Base-by-base conservation (phyloP, 2,329 filamentous ascomycete species). In the Cadophora sp. region DNA sequence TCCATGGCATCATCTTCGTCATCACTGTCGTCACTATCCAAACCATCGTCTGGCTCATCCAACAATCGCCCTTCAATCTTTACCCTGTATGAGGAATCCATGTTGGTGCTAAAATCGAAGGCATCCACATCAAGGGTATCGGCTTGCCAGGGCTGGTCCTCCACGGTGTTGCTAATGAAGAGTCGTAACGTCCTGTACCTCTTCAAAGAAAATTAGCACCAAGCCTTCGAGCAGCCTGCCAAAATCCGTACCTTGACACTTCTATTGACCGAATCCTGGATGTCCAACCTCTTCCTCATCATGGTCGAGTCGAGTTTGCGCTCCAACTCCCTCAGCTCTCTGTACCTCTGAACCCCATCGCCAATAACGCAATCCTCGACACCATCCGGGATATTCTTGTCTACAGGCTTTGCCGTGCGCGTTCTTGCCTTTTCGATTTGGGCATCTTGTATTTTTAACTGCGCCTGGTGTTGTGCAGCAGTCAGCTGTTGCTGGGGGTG, bases 101-200 rank as follows among this genome's bases (percentile, higher is more conserved):
- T 85, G 71, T 89, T 93, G 63, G 90, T 89, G 64, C 89, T 90
- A 76, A 97, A 94, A 77, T 97, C 94, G 72, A 96, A 96, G 43
- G 87, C 88, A 77, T 95, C 90, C 12, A 90, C 86, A 69, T 90
- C 90, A 69, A 91, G 83, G 50, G 83, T 84, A 74, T 85, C 87
- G 48, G 85, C 86, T 81, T 99, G 96, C 96, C 96, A 98, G 37
- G 92, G 90, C 81, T 99, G 96, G 77, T 96, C 93, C 79, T 97
- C 93, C 40, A 91, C 93, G 0, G 94, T 97, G 80, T 99, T 99
- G 76, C 90, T 94, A 76, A 99, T 90, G 94, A 94, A 98, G 71
- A 99, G 87, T 70, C 95, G 91, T 80, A 99, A 84, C 2, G 93
- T 97, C 77, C 91, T 92, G 79, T 91, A 91, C 73, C 92, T 88